Evolutionary conservation across 2,329 filamentous ascomycete species (phyloP).

Genomic region (Ramularia endophylla): DNA sequence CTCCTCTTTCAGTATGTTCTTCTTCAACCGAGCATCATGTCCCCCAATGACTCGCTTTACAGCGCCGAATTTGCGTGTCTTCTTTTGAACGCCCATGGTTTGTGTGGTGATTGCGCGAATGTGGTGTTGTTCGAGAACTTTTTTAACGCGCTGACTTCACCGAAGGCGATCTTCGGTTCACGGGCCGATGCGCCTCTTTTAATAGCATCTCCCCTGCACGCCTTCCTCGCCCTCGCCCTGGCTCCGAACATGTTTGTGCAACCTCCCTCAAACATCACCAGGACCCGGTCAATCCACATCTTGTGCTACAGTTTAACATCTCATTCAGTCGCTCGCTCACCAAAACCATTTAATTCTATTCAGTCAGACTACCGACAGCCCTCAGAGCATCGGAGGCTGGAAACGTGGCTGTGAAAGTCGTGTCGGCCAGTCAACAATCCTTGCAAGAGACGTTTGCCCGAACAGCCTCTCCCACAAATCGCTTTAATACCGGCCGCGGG

Average conservation of each 20-base stretch:
- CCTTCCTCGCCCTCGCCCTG: no score
- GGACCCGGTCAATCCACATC: background rate
- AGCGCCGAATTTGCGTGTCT: constrained; percentile 82
- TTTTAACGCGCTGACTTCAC: no score
- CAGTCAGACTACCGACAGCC: background rate
- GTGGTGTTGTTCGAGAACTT: background rate
- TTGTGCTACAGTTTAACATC: no score
- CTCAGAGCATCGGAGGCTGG: background rate
- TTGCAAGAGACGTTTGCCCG: background rate
- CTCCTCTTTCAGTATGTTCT: constrained; percentile 63
- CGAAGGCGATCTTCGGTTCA: no score
- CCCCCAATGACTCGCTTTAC: constrained; percentile 80
- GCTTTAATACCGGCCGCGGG: no score
- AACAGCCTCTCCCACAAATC: no score
- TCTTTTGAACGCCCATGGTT: constrained; percentile 76
- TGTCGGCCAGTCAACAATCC: background rate
- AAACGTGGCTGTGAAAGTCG: background rate
- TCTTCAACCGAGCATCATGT: constrained; percentile 73
- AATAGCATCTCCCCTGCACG: no score
- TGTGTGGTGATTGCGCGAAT: background rate
- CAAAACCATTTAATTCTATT: background rate
- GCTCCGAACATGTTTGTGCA: no score
- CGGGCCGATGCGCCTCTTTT: no score
- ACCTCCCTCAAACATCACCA: background rate
- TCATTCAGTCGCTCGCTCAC: background rate